phyloP scores from a whole-genome alignment of 2,329 filamentous ascomycete genomes.

The Xylogone sp. region DNA sequence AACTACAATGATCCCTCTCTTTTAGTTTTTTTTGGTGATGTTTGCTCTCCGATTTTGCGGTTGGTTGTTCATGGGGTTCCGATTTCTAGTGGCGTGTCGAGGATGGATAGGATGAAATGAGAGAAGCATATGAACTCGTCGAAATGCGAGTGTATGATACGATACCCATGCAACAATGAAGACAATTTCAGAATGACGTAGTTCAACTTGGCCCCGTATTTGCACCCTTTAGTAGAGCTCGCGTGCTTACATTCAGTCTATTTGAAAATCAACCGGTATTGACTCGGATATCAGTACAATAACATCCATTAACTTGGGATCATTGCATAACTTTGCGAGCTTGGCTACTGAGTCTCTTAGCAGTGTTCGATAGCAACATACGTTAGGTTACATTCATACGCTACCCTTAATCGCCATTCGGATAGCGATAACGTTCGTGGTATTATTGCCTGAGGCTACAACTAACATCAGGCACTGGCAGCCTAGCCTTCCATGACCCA shows the following conservation, averaged over 20 bases:
- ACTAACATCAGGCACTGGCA: not conserved
- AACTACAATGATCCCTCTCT: not conserved
- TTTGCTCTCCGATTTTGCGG: not conserved
- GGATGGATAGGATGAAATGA: not conserved
- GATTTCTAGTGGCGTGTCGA: not conserved
- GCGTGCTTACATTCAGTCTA: not conserved
- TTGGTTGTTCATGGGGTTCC: not conserved
- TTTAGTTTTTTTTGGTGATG: not conserved
- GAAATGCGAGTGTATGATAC: conserved; percentile 1
- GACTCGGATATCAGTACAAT: no score
- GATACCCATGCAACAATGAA: conserved; percentile 4
- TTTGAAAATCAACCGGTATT: not conserved
- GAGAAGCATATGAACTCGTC: not conserved
- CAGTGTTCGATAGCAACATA: no score
- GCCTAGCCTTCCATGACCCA: not conserved
- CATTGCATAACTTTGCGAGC: no score
- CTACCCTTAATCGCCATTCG: no score
- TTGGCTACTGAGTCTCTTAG: no score
- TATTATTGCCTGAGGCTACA: not conserved
- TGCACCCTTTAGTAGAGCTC: not conserved
- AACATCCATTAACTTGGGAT: no score
- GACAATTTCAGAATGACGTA: conserved; percentile 2
- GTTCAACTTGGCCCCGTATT: not conserved
- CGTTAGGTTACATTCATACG: no score
- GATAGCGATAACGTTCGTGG: no score